Evolutionary conservation across 2,329 filamentous ascomycete species (phyloP).

Genomic region (Stachybotrys chartarum): DNA sequence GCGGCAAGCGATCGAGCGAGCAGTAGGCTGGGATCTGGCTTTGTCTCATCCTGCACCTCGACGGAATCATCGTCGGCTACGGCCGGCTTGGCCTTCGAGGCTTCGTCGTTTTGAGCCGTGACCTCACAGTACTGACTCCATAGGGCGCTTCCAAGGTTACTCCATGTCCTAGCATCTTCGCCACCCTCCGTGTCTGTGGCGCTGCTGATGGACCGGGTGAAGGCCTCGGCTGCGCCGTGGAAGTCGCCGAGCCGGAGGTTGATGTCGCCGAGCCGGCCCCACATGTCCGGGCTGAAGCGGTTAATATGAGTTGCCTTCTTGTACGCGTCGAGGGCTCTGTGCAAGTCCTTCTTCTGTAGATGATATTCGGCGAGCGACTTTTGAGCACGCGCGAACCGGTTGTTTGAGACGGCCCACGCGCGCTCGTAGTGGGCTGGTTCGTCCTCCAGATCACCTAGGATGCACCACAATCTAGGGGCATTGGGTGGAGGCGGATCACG

Average conservation of each 20-base stretch:
- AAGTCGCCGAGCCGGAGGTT: slow-evolving; percentile 71
- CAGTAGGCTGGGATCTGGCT: slow-evolving; percentile 49
- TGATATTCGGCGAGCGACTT: slow-evolving; percentile 77
- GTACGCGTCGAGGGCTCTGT: slow-evolving; percentile 71
- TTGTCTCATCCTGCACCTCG: slow-evolving; percentile 18
- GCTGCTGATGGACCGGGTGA: slow-evolving; percentile 68
- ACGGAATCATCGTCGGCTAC: neutral
- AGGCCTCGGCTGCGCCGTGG: slow-evolving; percentile 74
- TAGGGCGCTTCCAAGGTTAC: slow-evolving; percentile 82
- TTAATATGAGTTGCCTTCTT: slow-evolving; percentile 70
- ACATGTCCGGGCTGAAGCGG: slow-evolving; percentile 72
- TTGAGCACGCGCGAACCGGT: slow-evolving; percentile 80
- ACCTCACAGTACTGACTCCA: slow-evolving; percentile 59
- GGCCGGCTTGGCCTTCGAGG: slow-evolving; percentile 11
- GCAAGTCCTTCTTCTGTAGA: slow-evolving; percentile 57
- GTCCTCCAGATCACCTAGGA: slow-evolving; percentile 81
- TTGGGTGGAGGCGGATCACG: slow-evolving; percentile 66
- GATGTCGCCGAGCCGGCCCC: slow-evolving; percentile 88
- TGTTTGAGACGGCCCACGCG: slow-evolving; percentile 79
- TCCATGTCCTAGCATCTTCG: slow-evolving; percentile 87
- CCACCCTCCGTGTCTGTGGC: slow-evolving; percentile 61
- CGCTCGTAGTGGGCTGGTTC: slow-evolving; percentile 70
- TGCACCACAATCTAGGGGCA: slow-evolving; percentile 83
- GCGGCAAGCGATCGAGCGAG: slow-evolving; percentile 72
- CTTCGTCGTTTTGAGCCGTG: slow-evolving; percentile 24